Evolutionary conservation across 148 eudicot genomes (phyloP), one percentile per base, ranked within the genome.

Genomic region (Fagopyrum esculentum): DNA sequence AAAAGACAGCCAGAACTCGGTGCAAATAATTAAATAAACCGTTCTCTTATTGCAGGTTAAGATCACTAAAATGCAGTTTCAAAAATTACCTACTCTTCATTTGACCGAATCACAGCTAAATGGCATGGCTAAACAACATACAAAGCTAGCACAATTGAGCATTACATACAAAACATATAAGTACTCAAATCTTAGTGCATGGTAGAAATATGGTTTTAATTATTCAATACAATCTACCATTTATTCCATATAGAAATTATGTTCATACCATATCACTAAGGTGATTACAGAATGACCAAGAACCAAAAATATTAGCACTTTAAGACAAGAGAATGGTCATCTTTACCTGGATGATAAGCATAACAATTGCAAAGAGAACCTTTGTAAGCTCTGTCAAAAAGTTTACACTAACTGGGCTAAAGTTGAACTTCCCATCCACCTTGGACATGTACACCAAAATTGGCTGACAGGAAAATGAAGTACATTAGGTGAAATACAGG

Each of bases 381-480:
- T 88, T 88, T 55, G 86, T 80, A 71, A 79, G 71, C 84, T 90
- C 96, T 4, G 89, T 90, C 85, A 90, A 82, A 78, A 90, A 90
- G 87, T 90, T 90, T 46, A 90, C 96, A 74, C 96, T 90, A 63
- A 90, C 79, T 17, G 96, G 96, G 80, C 92, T 90, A 72, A 90
- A 90, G 56, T 90, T 78, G 73, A 90, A 90, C 77, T 81, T 86
- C 63, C 96, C 96, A 88, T 90, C 89, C 79, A 87, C 96, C 84
- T 90, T 90, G 72, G 96, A 90, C 96, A 88, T 90, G 85, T 76
- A 88, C 35, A 90, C 92, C 85, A 90, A 80, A 72, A 90, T 86
- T 74, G 96, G 96, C 96, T 86, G 89, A 63, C 69, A 78, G 69
- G 52, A 75, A 52, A 63, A 75, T 16, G 11, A 71, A 71, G 6